Evolutionary conservation across 2,329 filamentous ascomycete species (phyloP), one percentile per base, ranked within the genome.

Genomic region (Colletotrichum eremochloae): DNA sequence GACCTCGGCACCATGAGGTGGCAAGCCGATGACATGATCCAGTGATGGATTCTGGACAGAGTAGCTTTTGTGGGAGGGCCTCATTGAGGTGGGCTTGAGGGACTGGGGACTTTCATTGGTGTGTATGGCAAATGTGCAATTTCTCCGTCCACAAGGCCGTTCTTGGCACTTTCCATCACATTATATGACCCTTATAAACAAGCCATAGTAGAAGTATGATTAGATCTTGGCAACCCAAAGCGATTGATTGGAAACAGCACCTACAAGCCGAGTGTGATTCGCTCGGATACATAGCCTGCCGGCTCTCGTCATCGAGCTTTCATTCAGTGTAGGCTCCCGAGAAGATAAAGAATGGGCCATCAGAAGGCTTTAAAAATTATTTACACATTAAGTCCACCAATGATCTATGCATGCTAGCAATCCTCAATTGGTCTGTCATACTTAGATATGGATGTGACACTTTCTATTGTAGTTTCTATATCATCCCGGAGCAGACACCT

Each of bases 71-170:
- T 36, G 18, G 44, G 52, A 38, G 14, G 9, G 42, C 68, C 18
- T 63, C 52, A 63, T 65, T 71, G 64, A 52, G 68, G 56, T 64
- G 62, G 63, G 63, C 48, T 15, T 58, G 57, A 58, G 52, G 65
- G 50, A 31, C 64, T 50, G 50, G 64, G 44, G 57, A 57, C 31
- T n/a, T 52, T 42, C 57, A 63, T 58, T 42, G 68, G 64, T 65
- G 68, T 52, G 58, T 40, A 33, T 29, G n/a, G 52, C 33, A 7
- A 50, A 20, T 58, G 57, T 14, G 29, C 50, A 68, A 50, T 71
- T 71, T 71, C 68, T 71, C 68, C 65, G 64, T 71, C 52, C 65
- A 71, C 20, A 68, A 63, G 68, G 20, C 18, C 38, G 44, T 63
- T 63, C 64, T 71, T 71, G 58, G 58, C 58, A 68, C 52, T 71